These are phyloP conservation scores for Cladophialophora bantiana DNA, from an alignment of 2,329 filamentous ascomycete species.

Conservation along the genomic window DNA sequence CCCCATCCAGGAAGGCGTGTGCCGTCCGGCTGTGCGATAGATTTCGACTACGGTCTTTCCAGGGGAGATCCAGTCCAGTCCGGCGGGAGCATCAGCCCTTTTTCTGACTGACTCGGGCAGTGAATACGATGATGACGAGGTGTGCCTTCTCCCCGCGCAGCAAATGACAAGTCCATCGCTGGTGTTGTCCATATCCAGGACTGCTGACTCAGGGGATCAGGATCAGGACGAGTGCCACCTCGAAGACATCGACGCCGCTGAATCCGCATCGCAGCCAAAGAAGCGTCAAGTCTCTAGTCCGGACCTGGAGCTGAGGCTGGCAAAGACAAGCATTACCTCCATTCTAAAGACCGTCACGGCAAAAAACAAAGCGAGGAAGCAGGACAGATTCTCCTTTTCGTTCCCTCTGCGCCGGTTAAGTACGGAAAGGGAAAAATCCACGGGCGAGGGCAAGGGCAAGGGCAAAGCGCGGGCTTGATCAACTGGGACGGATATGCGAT, in stretches of 20 bases:
- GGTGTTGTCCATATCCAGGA: background rate
- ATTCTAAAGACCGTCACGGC: slow-evolving; percentile 12
- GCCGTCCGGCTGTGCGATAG: slow-evolving; percentile 14
- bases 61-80: background rate
- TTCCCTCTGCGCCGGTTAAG: slow-evolving; percentile 27
- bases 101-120: slow-evolving; percentile 15
- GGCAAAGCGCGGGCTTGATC: background rate
- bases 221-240: background rate
- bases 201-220: background rate
- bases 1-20: slow-evolving; percentile 27
- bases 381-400: slow-evolving; percentile 23
- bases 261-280: background rate
- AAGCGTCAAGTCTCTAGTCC: slow-evolving; percentile 4
- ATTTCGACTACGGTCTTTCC: background rate
- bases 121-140: slow-evolving; percentile 13
- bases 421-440: slow-evolving; percentile 3
- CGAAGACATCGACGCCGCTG: slow-evolving; percentile 5
- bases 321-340: slow-evolving; percentile 10
- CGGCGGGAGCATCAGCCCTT: slow-evolving; percentile 18
- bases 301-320: background rate
- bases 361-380: slow-evolving; percentile 5
- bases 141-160: background rate
- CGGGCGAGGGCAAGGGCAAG: background rate
- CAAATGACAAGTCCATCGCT: background rate
- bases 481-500: background rate